Percentiles rank a stretch among this genome's conserved stretches.
These are phyloP conservation scores for Umbelopsis sp. DNA, from an alignment of 192 early-diverging fungal species.

Conservation along the genomic window DNA sequence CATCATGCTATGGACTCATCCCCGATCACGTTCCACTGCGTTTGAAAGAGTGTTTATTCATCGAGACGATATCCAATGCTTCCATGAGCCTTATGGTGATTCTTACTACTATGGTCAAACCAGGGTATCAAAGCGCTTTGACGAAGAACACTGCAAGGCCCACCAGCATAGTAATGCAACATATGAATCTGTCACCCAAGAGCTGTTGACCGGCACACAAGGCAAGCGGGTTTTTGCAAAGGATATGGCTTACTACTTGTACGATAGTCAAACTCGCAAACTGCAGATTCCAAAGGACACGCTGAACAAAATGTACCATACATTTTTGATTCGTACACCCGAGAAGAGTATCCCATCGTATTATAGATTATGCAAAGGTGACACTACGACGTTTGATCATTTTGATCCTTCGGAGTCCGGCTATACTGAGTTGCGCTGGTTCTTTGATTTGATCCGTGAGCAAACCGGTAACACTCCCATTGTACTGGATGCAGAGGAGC, in stretches of 20 bases:
- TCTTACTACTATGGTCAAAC: constrained; percentile 15
- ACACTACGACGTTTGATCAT: constrained; percentile 12
- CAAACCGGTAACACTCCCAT: neutral
- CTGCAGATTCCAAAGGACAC: neutral
- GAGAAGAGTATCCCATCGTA: constrained; percentile 4
- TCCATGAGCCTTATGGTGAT: constrained; percentile 18
- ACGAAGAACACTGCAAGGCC: neutral
- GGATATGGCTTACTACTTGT: constrained; percentile 19
- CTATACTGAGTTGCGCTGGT: neutral
- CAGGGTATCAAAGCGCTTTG: neutral
- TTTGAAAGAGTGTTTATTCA: constrained; percentile 13
- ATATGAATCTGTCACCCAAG: constrained; percentile 7
- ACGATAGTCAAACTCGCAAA: neutral
- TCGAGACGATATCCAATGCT: constrained; percentile 4
- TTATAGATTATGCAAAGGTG: constrained; percentile 17
- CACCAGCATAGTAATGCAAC: neutral
- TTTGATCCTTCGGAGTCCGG: constrained; percentile 14
- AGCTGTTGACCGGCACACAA: constrained; percentile 4
- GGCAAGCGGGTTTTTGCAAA: constrained; percentile 20
- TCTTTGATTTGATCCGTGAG: constrained; percentile 1
- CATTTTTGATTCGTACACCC: constrained; percentile 11
- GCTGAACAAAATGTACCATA: constrained; percentile 10
- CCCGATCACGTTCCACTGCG: constrained; percentile 5
- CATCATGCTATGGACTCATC: constrained; percentile 17
- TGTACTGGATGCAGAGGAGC: constrained; percentile 15